Evolutionary conservation across 192 early-diverging fungal species (phyloP), one percentile per base, ranked within the genome.

Genomic region (Umbelopsis ramanniana): DNA sequence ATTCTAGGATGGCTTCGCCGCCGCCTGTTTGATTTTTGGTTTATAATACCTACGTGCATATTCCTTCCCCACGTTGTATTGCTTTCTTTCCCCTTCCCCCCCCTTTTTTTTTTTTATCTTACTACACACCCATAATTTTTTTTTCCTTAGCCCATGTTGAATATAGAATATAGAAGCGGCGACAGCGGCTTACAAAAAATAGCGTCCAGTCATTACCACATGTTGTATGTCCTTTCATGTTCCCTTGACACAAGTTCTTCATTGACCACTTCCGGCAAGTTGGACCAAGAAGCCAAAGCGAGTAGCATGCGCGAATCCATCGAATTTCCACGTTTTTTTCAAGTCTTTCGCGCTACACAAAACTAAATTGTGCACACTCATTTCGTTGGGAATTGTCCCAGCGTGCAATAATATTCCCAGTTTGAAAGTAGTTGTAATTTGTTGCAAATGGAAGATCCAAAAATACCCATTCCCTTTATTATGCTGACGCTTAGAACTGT

Each of bases 311-410:
- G 57, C 33, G 26, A 63, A 63, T 63, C 4, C 33, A 63, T 63
- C 57, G 15, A 37, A 4, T 37, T 37, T 63, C 33, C 57, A 63
- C 57, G 57, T 63, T 63, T 37, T 60, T 63, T 15, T 17, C 29
- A 29, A 35, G 6, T 1, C 15, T 63, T 63, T 54, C n/a, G 33
- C 57, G 57, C 57, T 63, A 63, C 57, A 63, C 57, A 63, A 63
- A n/a, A 10, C 4, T 37, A n/a, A 38, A 63, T 63, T 63, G 33
- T 29, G 12, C n/a, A 15, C 53, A 11, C 22, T 29, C 12, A 26
- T 54, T 63, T 26, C 35, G 33, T 37, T 3, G 15, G 1, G 26
- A 14, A 38, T 37, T 50, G 48, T 17, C 7, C 1, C 40, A 43
- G 40, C 40, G 8, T 8, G 8, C 38, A 3, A 3, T 40, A 40